Evolutionary conservation across 805 yeast species (phyloP).

Genomic region (Yamadazyma akitaensis): DNA sequence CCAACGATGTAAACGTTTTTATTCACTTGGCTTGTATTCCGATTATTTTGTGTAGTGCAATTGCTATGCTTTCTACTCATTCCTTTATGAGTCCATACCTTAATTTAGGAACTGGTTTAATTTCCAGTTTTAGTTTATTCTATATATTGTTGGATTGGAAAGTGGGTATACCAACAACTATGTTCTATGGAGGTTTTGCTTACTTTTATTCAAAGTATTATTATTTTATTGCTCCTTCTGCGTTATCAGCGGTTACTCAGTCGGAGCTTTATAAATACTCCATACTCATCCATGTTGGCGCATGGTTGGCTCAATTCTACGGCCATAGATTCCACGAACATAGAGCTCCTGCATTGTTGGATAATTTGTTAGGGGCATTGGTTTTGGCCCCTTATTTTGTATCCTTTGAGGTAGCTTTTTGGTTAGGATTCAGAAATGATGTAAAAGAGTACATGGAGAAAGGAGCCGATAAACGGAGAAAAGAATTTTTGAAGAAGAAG

Average conservation of each 20-base stretch:
- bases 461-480: slow-evolving; percentile 32
- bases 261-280: slow-evolving; percentile 28
- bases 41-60: slow-evolving; percentile 55
- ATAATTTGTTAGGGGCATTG: slow-evolving; percentile 78
- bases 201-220: slow-evolving; percentile 21
- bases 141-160: slow-evolving; percentile 56
- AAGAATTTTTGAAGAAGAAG: slow-evolving; percentile 7
- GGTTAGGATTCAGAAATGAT: slow-evolving; percentile 57
- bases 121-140: slow-evolving; percentile 50
- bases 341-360: slow-evolving; percentile 83
- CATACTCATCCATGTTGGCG: slow-evolving; percentile 41
- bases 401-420: slow-evolving; percentile 68
- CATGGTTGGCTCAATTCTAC: slow-evolving; percentile 83
- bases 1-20: slow-evolving; percentile 57
- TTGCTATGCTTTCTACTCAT: slow-evolving; percentile 35
- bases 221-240: slow-evolving; percentile 10
- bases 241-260: slow-evolving; percentile 7
- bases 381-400: slow-evolving; percentile 92
- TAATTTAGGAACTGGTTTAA: slow-evolving; percentile 47
- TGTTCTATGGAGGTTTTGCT: slow-evolving; percentile 22
- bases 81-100: slow-evolving; percentile 23
- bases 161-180: slow-evolving; percentile 31
- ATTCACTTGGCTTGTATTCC: slow-evolving; percentile 85
- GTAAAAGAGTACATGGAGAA: slow-evolving; percentile 49
- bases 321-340: slow-evolving; percentile 85